Percentiles rank a stretch among this genome's conserved stretches.
Evolutionary conservation across 2,329 filamentous ascomycete genomes (phyloP).

Genomic region (Apiospora rasikravindrae): DNA sequence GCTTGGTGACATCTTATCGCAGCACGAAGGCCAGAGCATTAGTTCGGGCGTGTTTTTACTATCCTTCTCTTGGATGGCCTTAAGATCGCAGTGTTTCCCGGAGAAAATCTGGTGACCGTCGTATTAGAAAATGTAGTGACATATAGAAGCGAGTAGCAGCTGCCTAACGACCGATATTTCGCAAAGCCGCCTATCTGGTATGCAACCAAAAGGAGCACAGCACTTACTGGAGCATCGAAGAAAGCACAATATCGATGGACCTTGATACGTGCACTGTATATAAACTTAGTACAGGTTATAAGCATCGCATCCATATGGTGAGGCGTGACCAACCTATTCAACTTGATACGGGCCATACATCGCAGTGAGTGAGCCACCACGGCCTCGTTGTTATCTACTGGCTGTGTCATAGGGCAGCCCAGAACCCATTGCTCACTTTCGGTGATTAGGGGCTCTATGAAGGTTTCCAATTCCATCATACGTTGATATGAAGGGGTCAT

Average conservation of each 20-base stretch:
- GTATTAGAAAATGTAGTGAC: neutral
- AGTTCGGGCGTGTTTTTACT: constrained; percentile 36
- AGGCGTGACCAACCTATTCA: constrained; percentile 47
- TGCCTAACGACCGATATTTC: neutral
- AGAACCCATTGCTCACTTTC: constrained; percentile 43
- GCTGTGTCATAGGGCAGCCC: constrained; percentile 40
- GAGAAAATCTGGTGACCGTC: constrained; percentile 39
- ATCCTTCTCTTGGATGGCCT: constrained; percentile 34
- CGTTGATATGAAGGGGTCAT: constrained; percentile 46
- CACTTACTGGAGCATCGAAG: constrained; percentile 49
- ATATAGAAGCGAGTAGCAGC: neutral
- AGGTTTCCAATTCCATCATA: constrained; percentile 47
- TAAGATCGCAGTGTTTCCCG: constrained; percentile 55
- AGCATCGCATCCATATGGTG: neutral
- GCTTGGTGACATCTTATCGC: constrained; percentile 31
- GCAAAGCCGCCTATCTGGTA: neutral
- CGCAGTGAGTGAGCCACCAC: constrained; percentile 50
- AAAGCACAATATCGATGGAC: constrained; percentile 58
- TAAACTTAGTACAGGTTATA: neutral
- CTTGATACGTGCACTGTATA: constrained; percentile 53
- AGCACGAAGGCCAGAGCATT: constrained; percentile 42
- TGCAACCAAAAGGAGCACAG: neutral
- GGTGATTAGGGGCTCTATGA: constrained; percentile 44
- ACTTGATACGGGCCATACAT: constrained; percentile 54
- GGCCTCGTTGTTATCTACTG: constrained; percentile 45